Percentiles rank a stretch among this genome's conserved stretches.
Evolutionary conservation across 139 green algal species (phyloP).

Genomic region (Coelastrella sp.): DNA sequence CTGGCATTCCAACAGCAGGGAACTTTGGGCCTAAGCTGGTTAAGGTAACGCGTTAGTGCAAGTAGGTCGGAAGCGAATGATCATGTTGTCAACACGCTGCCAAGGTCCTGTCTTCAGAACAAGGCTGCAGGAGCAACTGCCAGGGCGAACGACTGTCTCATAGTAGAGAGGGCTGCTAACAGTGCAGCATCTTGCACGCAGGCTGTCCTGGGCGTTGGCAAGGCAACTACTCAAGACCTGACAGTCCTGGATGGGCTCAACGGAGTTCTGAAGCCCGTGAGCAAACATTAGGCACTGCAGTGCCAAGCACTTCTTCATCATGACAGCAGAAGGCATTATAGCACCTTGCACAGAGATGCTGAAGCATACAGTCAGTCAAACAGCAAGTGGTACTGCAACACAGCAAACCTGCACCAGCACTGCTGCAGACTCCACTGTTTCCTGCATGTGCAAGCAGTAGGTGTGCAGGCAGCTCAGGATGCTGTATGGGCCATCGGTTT

Average conservation of each 20-base stretch:
- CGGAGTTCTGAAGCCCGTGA: constrained; percentile 63
- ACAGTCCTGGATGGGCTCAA: constrained; percentile 57
- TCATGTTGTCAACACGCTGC: not conserved
- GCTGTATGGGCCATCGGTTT: not conserved
- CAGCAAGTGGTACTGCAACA: too few relatives aligned
- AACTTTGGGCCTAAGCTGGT: constrained; percentile 60
- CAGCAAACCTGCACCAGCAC: too few relatives aligned
- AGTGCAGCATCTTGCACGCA: not conserved
- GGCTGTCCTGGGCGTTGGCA: constrained; percentile 9
- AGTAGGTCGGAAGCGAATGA: not conserved
- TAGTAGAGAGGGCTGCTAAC: not conserved
- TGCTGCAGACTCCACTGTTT: not conserved
- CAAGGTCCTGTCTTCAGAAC: not conserved
- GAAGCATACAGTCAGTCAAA: not conserved
- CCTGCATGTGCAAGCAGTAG: not conserved
- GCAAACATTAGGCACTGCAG: not conserved
- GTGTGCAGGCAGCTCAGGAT: not conserved
- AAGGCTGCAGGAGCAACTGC: not conserved
- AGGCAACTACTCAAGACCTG: constrained; percentile 30
- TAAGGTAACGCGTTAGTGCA: constrained; percentile 48
- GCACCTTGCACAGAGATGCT: not conserved
- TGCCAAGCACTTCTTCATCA: too few relatives aligned
- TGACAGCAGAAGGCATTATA: too few relatives aligned
- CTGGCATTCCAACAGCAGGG: constrained; percentile 65
- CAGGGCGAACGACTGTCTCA: not conserved